Evolutionary conservation across 371 early-diverging fungal species (phyloP), one percentile per base, ranked within the genome.

Genomic region (Lichtheimia corymbifera): DNA sequence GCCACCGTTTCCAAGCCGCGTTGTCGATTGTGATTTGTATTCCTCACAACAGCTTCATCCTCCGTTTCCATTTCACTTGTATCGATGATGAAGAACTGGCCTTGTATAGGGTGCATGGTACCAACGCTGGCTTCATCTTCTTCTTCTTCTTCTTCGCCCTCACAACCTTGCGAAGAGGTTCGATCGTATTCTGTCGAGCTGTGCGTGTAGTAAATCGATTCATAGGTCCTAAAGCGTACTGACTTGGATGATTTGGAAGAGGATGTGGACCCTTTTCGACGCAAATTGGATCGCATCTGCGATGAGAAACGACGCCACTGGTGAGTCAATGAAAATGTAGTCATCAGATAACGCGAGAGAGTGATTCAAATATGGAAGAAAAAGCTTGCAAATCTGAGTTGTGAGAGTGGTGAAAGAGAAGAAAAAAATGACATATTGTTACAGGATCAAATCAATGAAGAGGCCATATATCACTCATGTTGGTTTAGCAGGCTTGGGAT

Each of bases 111-210:
- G 50, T 56, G 13, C 28, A 54, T 54, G n/a, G 57, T 25, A 40
- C 18, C 35, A 13, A 53, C 50, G 40, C 71, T 72, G 22, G 67
- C 35, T 35, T 35, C 35, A 35, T 9, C 9, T 11, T 6, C 11
- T 11, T 22, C 22, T 1, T 35, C 35, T 11, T 9, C 9, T 11
- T 6, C 11, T 11, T 22, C 22, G 2, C 9, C 11, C 35, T 35
- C 35, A 35, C 35, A 28, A 28, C 35, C 35, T 35, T 11, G 62
- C 28, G 67, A 62, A 24, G 74, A 59, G 12, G 65, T 63, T 18
- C 77, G 74, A 56, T 77, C 77, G 42, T 77, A 77, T 44, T 77
- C 77, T 7, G 64, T 27, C 1, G 77, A 64, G 42, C 74, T 74
- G 49, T 77, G 77, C 11, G 77, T 77, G 59, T 74, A 77, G 50